Base-by-base conservation (phyloP, 352 stramenopile genomes). In the Phytophthora vignae region DNA sequence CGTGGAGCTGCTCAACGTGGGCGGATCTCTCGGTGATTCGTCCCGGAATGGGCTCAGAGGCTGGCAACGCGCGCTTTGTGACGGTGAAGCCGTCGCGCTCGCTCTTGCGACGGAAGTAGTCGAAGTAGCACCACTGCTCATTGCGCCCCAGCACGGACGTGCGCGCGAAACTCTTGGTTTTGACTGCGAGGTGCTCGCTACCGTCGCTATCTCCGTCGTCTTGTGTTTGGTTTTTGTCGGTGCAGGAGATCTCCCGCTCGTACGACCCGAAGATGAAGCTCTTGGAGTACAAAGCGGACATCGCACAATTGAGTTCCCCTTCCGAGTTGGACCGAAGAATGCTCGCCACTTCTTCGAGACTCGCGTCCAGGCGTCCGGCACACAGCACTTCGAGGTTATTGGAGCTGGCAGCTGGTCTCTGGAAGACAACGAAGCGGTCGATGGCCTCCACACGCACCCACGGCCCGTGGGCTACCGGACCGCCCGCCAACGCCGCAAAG, bases 51-150 rank as follows among this genome's bases (percentile, higher is more conserved):
- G 22, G 6, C 44, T 69, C 53, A 1, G 14, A 11, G 0, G 64
- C 57, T 22, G 17, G 63, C 15, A 76, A 27, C 4, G 69, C 62
- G 11, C 63, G 57, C n/a, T 67, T 62, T 4, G 57, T 59, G 17
- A 76, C 38, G 9, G 62, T 64, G 38, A 76, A 72, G 4, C 42
- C 42, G 42, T 49, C 42, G 1, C 57, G 56, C 4, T 60, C 44
- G 5, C 55, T 42, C 15, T 62, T 57, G 8, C 54, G 29, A 14
- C 54, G 63, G 15, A 69, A 72, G 38, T 61, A 59, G 52, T 76
- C 69, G 15, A 65, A 54, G 64, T 66, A 76, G 38, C 69, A 76
- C 69, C 69, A 76, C 59, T 76, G 64, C 21, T 76, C 69, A 33
- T 76, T 76, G 42, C 65, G 58, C 5, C 52, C 57, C 12, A 76